These are phyloP conservation scores for Combretum micranthum DNA, from an alignment of 345 rosid genomes.

Conservation along the genomic window DNA sequence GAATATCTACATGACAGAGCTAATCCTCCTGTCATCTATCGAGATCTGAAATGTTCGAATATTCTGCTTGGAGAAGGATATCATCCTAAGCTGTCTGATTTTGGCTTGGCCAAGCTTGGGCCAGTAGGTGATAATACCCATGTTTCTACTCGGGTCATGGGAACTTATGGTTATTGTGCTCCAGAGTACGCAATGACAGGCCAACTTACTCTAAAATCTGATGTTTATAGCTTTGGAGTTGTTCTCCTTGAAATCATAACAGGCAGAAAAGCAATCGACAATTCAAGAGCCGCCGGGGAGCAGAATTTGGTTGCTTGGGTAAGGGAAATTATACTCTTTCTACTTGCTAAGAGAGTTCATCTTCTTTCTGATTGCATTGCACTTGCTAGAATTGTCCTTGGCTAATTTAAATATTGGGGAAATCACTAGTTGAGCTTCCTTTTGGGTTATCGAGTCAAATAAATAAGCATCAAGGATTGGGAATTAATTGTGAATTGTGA, in stretches of 20 bases:
- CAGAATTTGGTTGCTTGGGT: slow-evolving; percentile 92
- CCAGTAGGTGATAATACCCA: slow-evolving; percentile 88
- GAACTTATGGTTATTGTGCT: slow-evolving; percentile 89
- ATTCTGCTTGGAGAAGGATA: slow-evolving; percentile 69
- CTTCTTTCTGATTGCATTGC: no score
- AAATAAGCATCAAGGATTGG: no score
- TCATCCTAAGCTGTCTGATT: slow-evolving; percentile 85
- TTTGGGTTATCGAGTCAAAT: no score
- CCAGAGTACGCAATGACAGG: slow-evolving; percentile 97
- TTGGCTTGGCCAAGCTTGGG: slow-evolving; percentile 88
- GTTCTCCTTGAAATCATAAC: slow-evolving; percentile 88
- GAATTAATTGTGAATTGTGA: background rate
- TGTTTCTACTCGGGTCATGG: slow-evolving; percentile 93
- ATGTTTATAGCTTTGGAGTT: slow-evolving; percentile 80
- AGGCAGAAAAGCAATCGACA: slow-evolving; percentile 81
- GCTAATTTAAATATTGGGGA: no score
- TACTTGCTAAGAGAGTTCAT: background rate
- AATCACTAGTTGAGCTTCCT: no score
- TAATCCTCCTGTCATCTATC: slow-evolving; percentile 76
- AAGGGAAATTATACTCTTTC: slow-evolving; percentile 13
- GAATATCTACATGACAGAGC: slow-evolving; percentile 79
- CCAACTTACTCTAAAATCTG: slow-evolving; percentile 77
- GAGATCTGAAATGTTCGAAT: slow-evolving; percentile 82
- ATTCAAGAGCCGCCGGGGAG: slow-evolving; percentile 55
- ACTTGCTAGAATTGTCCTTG: no score